Base-by-base conservation (phyloP, 768 basidiomycete species). In the Dendrothele bispora region DNA sequence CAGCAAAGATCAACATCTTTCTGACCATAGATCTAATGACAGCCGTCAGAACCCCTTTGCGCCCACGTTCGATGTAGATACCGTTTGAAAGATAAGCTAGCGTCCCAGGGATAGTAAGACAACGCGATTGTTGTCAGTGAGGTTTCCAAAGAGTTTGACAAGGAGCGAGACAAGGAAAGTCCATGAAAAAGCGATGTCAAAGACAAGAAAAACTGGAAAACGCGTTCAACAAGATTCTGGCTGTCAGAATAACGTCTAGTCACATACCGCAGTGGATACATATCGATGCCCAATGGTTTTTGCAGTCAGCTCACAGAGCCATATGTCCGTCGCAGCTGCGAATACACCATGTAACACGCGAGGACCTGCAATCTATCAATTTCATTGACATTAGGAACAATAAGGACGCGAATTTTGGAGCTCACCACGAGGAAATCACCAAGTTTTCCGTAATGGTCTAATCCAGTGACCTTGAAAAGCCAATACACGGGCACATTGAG, bases 101-200 rank as follows among this genome's bases (percentile, higher is more conserved):
- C 61, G 51, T 78, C 69, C 88, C 88, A 91, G 0, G 88, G 94
- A 66, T 89, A 98, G 59, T 77, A 77, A 11, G 73, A 70, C 46
- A 95, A 75, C 1, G 94, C 95, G 34, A 87, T 66, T 0, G 84
- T 84, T 0, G 89, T 88, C 35, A 98, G 67, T 0, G 91, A 83
- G 0, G 93, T 93, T 61, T 99, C 97, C 22, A 95, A 68, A 11
- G 93, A 95, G 61, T 98, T 99, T 25, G 92, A 95, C 43, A 98
- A 70, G 1, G 94, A 90, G 28, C 97, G 80, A 3, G 94, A 88
- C 21, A 97, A 71, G 1, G 90, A 79, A 43, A 95, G 74, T 0
- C 80, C 82, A 65, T 98, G 81, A 70, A 98, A 98, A 60, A 95
- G 82, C 4, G 91, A 95, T 1, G 86, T 82, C 42, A 95, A 60